Percentiles rank a stretch among this genome's conserved stretches.
phyloP scores from a whole-genome alignment of 768 basidiomycete species.

The Boletales sp. region DNA sequence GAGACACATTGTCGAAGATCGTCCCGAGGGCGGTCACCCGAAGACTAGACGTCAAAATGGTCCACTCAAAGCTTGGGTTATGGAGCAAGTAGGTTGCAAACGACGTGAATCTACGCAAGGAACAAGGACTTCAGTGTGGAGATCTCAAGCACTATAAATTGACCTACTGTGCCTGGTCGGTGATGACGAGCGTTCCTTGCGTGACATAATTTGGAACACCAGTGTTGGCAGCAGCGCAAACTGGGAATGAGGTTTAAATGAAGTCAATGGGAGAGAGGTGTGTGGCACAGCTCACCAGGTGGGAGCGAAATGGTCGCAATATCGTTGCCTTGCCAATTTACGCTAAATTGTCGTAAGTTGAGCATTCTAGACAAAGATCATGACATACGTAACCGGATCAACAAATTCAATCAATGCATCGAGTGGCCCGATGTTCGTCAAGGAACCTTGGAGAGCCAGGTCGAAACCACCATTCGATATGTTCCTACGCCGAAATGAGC shows the following conservation, averaged over 20 bases:
- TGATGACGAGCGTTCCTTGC: slow-evolving; percentile 53
- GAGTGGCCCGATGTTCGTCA: slow-evolving; percentile 63
- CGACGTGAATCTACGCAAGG: slow-evolving; percentile 47
- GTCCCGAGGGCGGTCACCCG: slow-evolving; percentile 64
- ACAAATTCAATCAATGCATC: slow-evolving; percentile 66
- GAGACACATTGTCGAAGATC: slow-evolving; percentile 60
- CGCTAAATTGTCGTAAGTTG: slow-evolving; percentile 32
- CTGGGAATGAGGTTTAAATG: slow-evolving; percentile 26
- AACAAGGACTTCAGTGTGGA: neutral
- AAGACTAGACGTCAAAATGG: slow-evolving; percentile 61
- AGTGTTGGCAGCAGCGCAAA: slow-evolving; percentile 63
- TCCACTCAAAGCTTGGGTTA: slow-evolving; percentile 64
- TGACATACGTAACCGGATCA: slow-evolving; percentile 54
- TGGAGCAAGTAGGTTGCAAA: slow-evolving; percentile 68
- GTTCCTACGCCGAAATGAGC: slow-evolving; percentile 49
- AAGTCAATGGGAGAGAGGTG: neutral
- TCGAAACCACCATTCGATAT: slow-evolving; percentile 62
- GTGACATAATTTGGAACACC: slow-evolving; percentile 64
- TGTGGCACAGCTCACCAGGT: slow-evolving; percentile 36
- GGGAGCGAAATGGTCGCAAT: slow-evolving; percentile 67
- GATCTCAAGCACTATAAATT: neutral
- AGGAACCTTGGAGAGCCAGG: slow-evolving; percentile 53
- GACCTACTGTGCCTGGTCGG: slow-evolving; percentile 45
- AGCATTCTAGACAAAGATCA: neutral
- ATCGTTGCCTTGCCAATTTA: slow-evolving; percentile 58